Evolutionary conservation across 192 early-diverging fungal genomes (phyloP).

Genomic region (Mortierella alpina): DNA sequence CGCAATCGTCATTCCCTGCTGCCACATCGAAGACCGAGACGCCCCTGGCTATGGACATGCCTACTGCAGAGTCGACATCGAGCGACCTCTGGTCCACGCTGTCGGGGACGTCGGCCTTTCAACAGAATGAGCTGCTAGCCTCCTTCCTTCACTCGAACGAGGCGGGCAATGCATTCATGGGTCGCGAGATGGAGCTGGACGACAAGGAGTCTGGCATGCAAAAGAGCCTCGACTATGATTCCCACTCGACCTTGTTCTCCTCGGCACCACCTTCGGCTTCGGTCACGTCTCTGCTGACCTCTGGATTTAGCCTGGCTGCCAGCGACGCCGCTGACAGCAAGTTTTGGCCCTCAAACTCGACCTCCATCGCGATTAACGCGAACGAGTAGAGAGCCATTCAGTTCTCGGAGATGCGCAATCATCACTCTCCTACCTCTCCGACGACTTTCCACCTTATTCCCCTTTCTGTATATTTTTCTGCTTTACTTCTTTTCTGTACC

Average conservation of each 20-base stretch:
- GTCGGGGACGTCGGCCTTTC: not conserved
- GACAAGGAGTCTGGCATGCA: constrained; percentile 11
- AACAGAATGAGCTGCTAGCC: constrained; percentile 28
- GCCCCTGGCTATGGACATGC: not conserved
- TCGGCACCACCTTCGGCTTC: constrained; percentile 8
- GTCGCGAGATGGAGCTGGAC: constrained; percentile 11
- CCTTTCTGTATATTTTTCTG: constrained; percentile 10
- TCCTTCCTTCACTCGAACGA: constrained; percentile 33
- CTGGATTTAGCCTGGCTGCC: constrained; percentile 9
- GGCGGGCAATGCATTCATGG: constrained; percentile 20
- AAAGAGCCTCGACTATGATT: not conserved
- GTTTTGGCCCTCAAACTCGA: constrained; percentile 24
- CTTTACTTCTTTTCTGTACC: constrained; percentile 9
- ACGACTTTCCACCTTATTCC: constrained; percentile 1
- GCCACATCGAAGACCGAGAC: not conserved
- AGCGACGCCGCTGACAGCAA: constrained; percentile 23
- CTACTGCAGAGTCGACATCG: not conserved
- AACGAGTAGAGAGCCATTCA: constrained; percentile 24
- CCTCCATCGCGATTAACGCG: constrained; percentile 31
- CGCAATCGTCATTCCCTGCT: not conserved
- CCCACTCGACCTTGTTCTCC: not conserved
- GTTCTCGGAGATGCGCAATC: constrained; percentile 5
- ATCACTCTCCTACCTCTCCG: constrained; percentile 9
- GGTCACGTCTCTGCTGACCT: constrained; percentile 1
- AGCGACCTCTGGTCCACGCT: constrained; percentile 18